Base-by-base conservation (phyloP, 2,329 filamentous ascomycete genomes). In the Tolypocladium tropicale region DNA sequence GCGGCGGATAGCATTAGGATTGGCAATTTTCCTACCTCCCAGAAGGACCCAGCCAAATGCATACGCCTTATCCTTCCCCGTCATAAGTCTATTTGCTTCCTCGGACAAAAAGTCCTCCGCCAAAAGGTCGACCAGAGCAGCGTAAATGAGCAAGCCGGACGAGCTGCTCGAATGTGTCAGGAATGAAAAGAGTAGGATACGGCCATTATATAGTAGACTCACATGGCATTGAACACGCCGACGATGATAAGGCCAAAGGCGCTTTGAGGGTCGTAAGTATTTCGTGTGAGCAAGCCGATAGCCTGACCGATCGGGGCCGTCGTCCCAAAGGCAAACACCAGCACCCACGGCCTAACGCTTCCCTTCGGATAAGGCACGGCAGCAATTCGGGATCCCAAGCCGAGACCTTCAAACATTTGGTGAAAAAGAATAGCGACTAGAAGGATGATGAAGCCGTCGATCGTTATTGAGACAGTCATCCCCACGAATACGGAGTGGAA, bases 401-500 rank as follows among this genome's bases (percentile, higher is more conserved):
- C 86, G 4, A 89, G 81, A 57, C 86, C 86, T 64, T 78, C 83
- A 58, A 87, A 86, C 61, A 82, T 85, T 64, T 87, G 86, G 65
- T 89, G 86, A 74, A 89, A 89, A 34, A 84, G 72, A 57, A 89
- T 88, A 58, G 86, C 86, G 52, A 88, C 72, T 9, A 89, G 75
- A 4, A 89, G 77, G 30, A 89, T 76, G 56, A 85, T 69, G 67
- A 88, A 89, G 4, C 83, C 80, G 1, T 86, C 82, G 1, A 81
- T 81, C 23, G 85, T 85, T 60, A 89, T 85, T 30, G 83, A 86
- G 30, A 89, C 72, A 0, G 86, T 87, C 77, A 89, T 86, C 57
- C 85, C 85, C 56, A 89, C 86, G 67, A 89, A 89, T 57, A 91
- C 80, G 58, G 84, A 88, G 71, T 91, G 88, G 67, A 91, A 91